These are phyloP conservation scores for Kodamaea lidongshanica DNA, from an alignment of 805 yeast genomes.

Conservation along the genomic window DNA sequence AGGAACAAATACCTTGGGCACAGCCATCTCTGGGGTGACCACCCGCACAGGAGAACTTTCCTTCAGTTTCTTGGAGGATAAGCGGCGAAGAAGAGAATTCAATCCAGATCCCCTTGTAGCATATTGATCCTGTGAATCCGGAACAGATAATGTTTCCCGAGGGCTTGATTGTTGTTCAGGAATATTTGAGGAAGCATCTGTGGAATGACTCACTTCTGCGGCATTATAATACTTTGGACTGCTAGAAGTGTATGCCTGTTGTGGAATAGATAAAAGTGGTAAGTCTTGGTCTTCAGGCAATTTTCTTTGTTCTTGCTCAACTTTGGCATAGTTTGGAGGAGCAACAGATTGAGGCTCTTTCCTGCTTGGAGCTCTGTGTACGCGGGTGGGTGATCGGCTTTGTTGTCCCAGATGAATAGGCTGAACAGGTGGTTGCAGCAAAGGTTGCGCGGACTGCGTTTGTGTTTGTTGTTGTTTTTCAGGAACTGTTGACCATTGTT, in stretches of 20 bases:
- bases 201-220: neutral
- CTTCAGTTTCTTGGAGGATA: conserved; percentile 29
- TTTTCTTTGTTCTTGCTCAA: conserved; percentile 3
- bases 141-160: conserved; percentile 12
- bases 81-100: conserved; percentile 31
- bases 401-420: too few species aligned
- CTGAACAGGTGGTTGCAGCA: conserved; percentile 1
- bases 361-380: too few species aligned
- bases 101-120: conserved; percentile 23
- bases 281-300: conserved; percentile 10
- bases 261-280: conserved; percentile 27
- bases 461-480: conserved; percentile 7
- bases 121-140: conserved; percentile 31
- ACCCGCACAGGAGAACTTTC: conserved; percentile 7
- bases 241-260: conserved; percentile 34
- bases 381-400: too few species aligned
- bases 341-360: too few species aligned
- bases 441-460: conserved; percentile 6
- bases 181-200: conserved; percentile 10
- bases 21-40: conserved; percentile 5
- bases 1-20: conserved; percentile 11
- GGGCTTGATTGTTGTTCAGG: conserved; percentile 29
- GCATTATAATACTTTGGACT: conserved; percentile 12
- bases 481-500: too few species aligned
- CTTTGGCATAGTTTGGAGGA: too few species aligned